Conservation (phyloP, 2,329 filamentous ascomycete genomes). For the Chalara sp. region DNA sequence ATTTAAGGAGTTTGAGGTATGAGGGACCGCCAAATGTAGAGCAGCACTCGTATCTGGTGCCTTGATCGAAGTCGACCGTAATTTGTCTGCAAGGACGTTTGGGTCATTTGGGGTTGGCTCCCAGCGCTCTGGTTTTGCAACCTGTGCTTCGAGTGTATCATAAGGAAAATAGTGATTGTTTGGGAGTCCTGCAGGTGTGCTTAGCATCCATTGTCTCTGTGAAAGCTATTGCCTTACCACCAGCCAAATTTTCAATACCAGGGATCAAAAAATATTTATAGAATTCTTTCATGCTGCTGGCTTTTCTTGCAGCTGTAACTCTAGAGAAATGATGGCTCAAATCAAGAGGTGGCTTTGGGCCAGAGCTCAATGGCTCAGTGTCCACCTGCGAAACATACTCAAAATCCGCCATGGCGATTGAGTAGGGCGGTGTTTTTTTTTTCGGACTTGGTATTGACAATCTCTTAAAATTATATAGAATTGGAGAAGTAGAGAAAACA, state of each 20-base stretch:
- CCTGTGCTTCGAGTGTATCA: conserved; percentile 80
- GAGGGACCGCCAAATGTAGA: conserved; percentile 63
- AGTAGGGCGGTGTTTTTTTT: background rate
- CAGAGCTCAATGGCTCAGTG: conserved; percentile 3
- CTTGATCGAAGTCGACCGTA: conserved; percentile 27
- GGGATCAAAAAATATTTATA: conserved; percentile 76
- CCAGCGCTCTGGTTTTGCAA: conserved; percentile 69
- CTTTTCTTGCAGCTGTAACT: conserved; percentile 55
- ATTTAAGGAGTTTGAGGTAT: conserved; percentile 52
- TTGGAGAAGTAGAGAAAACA: too few relatives aligned
- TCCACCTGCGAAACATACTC: conserved; percentile 15
- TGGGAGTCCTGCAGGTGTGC: conserved; percentile 52
- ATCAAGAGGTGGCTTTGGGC: conserved; percentile 50
- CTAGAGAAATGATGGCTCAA: conserved; percentile 74
- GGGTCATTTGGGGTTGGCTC: conserved; percentile 60
- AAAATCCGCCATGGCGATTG: conserved; percentile 19
- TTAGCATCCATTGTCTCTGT: conserved; percentile 6
- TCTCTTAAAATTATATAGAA: too few relatives aligned
- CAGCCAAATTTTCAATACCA: conserved; percentile 55
- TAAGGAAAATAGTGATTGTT: conserved; percentile 80
- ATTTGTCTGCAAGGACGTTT: conserved; percentile 27
- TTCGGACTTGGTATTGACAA: too few relatives aligned
- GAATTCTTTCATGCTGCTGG: conserved; percentile 69
- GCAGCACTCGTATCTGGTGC: conserved; percentile 17
- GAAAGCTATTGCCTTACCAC: conserved; percentile 38